These are phyloP conservation scores for Beauveria caledonica DNA, from an alignment of 2,329 filamentous ascomycete species.

Conservation along the genomic window DNA sequence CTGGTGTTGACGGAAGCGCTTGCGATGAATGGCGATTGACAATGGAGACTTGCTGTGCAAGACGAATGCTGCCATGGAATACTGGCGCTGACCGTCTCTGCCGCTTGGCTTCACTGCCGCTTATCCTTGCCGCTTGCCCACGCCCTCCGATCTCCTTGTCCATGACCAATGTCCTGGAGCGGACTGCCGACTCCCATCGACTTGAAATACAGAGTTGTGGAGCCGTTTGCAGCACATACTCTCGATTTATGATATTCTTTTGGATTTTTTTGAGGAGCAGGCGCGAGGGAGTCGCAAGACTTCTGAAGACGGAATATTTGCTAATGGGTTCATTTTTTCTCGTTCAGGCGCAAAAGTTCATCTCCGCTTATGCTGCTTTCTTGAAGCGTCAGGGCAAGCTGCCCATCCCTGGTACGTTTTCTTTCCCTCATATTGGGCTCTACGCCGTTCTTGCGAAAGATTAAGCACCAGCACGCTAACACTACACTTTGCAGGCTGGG, in stretches of 20 bases:
- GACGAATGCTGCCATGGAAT: background rate
- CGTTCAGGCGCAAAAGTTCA: conserved; percentile 77
- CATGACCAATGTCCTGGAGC: conserved; percentile 10
- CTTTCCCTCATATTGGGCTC: background rate
- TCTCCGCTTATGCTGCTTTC: conserved; percentile 77
- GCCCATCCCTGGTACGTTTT: conserved; percentile 70
- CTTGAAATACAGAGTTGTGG: conserved; percentile 3
- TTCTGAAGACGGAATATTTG: conserved; percentile 67
- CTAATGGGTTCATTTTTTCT: conserved; percentile 46
- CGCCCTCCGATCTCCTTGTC: conserved; percentile 9
- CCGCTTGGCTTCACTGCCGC: background rate
- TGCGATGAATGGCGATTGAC: background rate
- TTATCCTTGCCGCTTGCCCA: background rate
- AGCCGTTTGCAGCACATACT: background rate
- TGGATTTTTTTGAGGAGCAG: conserved; percentile 42
- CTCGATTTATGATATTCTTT: background rate
- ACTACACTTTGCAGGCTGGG: conserved; percentile 61
- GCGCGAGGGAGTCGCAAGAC: conserved; percentile 66
- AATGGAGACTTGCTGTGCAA: background rate
- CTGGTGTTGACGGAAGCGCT: background rate
- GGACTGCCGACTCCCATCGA: background rate
- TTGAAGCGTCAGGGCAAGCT: conserved; percentile 93
- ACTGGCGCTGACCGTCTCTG: background rate
- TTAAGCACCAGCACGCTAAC: background rate
- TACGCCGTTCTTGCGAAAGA: too few relatives aligned